Conservation (phyloP, 2,329 filamentous ascomycete species). For the Aspergillus tanneri region DNA sequence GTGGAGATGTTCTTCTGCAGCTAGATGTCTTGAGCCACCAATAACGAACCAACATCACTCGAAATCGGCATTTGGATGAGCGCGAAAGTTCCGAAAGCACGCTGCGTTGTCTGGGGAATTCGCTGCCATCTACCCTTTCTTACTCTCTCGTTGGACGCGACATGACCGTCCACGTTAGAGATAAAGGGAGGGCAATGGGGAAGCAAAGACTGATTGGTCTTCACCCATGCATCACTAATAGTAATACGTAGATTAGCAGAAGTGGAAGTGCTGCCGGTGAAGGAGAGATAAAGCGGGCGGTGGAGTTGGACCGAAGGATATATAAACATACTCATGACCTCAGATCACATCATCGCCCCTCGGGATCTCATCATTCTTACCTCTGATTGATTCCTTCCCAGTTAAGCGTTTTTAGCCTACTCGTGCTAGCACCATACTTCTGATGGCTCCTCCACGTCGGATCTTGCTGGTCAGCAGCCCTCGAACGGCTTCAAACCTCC, state of each 20-base stretch:
- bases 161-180: neutral
- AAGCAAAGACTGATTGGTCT: neutral
- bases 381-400: conserved; percentile 6
- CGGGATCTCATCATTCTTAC: conserved; percentile 7
- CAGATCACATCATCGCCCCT: conserved; percentile 9
- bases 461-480: conserved; percentile 28
- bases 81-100: neutral
- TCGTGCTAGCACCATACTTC: neutral
- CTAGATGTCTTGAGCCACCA: neutral
- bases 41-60: neutral
- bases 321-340: no score
- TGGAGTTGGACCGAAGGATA: neutral
- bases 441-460: conserved; percentile 10
- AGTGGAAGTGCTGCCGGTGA: no score
- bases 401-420: neutral
- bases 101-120: neutral
- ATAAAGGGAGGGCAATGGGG: neutral
- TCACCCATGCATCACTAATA: neutral
- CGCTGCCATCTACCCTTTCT: neutral
- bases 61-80: neutral
- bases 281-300: no score
- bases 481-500: conserved; percentile 35
- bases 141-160: neutral
- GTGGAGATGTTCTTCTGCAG: neutral
- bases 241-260: no score